These are phyloP conservation scores for Xylaria nigripes DNA, from an alignment of 495 filamentous ascomycete genomes.

Conservation along the genomic window DNA sequence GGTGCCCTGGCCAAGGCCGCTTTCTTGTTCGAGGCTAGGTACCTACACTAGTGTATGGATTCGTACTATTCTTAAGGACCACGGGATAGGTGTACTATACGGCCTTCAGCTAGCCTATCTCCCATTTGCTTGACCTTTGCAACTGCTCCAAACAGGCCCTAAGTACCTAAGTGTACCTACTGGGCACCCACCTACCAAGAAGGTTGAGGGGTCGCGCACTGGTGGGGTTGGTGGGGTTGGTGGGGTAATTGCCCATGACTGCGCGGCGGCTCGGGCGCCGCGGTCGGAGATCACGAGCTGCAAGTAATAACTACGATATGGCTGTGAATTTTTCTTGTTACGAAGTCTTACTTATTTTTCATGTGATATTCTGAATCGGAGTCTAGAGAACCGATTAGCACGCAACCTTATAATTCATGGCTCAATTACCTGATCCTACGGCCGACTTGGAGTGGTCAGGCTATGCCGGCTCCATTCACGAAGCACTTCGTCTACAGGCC, in stretches of 20 bases:
- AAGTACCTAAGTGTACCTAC: no score
- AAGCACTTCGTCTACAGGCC: constrained; percentile 56
- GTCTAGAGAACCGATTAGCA: neutral
- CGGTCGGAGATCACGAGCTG: neutral
- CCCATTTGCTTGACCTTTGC: no score
- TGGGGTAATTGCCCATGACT: neutral
- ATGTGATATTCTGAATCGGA: neutral
- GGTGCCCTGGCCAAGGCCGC: no score
- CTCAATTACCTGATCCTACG: constrained; percentile 62
- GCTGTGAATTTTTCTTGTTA: neutral
- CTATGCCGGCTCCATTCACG: constrained; percentile 72
- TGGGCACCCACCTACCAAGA: no score
- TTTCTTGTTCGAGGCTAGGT: no score
- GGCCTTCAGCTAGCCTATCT: no score
- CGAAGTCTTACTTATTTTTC: neutral
- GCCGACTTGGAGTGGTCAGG: constrained; percentile 72
- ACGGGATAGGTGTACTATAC: no score
- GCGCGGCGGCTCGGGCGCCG: neutral
- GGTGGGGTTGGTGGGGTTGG: neutral
- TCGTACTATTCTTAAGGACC: no score
- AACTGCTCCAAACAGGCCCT: no score
- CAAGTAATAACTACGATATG: neutral
- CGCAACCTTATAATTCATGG: constrained; percentile 3
- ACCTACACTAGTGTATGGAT: no score
- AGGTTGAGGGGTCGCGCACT: no score